Base-by-base conservation (phyloP, 2,329 filamentous ascomycete species). In the Graphiopsis chlorocephala region DNA sequence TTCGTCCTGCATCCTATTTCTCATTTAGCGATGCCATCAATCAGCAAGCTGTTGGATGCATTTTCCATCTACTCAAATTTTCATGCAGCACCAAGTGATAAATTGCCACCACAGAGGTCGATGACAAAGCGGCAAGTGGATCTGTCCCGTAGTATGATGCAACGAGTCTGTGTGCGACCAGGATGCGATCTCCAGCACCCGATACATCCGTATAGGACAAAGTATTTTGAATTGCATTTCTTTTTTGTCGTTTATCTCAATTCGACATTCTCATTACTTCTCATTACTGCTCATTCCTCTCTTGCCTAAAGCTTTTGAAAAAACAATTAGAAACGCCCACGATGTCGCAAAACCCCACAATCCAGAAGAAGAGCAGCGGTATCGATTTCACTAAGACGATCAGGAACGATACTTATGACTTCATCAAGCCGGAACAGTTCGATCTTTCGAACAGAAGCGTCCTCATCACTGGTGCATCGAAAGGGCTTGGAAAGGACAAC, bases 401-500 rank as follows among this genome's bases (percentile, higher is more conserved):
- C 38, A 74, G 73, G 65, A 67, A 70, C 64, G 72, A 75, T 61
- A 86, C 83, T 2, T 88, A 88, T 71, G 78, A 81, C 0, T 77
- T 75, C 65, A 86, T 88, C 71, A 64, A 71, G 25, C 68, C 71
- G 5, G 42, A 55, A 29, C 66, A 72, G 29, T 64, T 65, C 33
- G 59, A 69, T 38, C 78, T 83, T 26, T 52, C 67, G 8, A 78
- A 77, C 31, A 79, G 79, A 66, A 70, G 75, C 4, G 76, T 84
- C 55, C 78, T 89, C 61, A 81, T 88, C 55, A 86, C 82, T 0
- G 86, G 86, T 4, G 72, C 72, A 6, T 68, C 67, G 10, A 68
- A 68, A 31, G 73, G 73, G 25, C 68, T 74, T 33, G 86, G 86
- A 7, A 78, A 78, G 4, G 80, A 81, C 15, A 84, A 81, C 3